Conservation (phyloP, 139 green algal species). For the Zygnema cylindricum region DNA sequence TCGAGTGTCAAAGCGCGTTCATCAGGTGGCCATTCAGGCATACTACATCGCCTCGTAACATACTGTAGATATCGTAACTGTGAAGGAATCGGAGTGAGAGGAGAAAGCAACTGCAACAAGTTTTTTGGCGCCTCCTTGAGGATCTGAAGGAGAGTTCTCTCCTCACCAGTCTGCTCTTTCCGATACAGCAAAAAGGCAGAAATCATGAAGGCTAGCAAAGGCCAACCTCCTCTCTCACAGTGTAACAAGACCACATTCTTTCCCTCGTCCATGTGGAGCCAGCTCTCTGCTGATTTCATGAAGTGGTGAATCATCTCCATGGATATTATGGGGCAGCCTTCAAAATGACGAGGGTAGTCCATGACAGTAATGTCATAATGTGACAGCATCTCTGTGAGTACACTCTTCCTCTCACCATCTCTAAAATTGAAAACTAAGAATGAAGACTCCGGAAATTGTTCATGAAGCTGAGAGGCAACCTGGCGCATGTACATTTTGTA, state of each 20-base stretch:
- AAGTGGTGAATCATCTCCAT: constrained; percentile 57
- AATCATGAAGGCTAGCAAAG: constrained; percentile 60
- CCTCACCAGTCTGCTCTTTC: constrained; percentile 36
- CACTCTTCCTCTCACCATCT: constrained; percentile 49
- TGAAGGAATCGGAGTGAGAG: constrained; percentile 41
- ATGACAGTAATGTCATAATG: constrained; percentile 57
- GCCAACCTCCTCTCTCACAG: constrained; percentile 54
- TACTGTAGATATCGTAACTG: constrained; percentile 55
- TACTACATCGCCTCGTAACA: constrained; percentile 19
- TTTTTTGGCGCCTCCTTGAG: constrained; percentile 50
- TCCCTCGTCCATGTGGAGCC: constrained; percentile 49
- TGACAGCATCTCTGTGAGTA: constrained; percentile 16
- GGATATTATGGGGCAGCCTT: constrained; percentile 58
- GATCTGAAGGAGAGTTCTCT: constrained; percentile 22
- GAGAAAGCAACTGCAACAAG: constrained; percentile 40
- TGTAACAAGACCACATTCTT: constrained; percentile 57
- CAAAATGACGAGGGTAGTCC: constrained; percentile 52
- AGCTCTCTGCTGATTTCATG: constrained; percentile 38
- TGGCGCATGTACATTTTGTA: constrained; percentile 54
- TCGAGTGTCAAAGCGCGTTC: constrained; percentile 47
- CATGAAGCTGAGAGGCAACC: constrained; percentile 40
- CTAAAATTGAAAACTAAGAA: constrained; percentile 63
- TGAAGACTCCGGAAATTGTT: constrained; percentile 17
- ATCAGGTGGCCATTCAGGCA: constrained; percentile 36
- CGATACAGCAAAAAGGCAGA: constrained; percentile 34